Evolutionary conservation across 139 green algal genomes (phyloP).

Genomic region (Chlamydomonas urium): DNA sequence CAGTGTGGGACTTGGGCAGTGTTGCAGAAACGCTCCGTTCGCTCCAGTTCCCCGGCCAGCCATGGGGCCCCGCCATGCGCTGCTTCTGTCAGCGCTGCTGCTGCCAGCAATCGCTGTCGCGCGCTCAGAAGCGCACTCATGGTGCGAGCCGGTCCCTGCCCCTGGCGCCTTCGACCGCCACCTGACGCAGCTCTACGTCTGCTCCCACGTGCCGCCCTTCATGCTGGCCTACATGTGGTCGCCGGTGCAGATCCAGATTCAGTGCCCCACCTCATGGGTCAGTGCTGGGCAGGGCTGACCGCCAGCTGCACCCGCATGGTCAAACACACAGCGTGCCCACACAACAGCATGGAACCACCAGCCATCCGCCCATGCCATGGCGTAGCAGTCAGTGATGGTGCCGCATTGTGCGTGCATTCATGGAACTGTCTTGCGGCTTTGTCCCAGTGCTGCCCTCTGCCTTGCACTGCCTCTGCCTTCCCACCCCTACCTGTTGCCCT

Average conservation of each 20-base stretch:
- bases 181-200: conserved; percentile 2
- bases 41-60: too few species aligned
- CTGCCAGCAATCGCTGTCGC: too few species aligned
- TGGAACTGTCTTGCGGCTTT: not conserved
- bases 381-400: too few species aligned
- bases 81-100: too few species aligned
- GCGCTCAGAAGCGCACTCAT: too few species aligned
- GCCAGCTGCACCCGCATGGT: not conserved
- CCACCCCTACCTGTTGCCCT: not conserved
- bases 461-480: not conserved
- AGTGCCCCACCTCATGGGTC: not conserved
- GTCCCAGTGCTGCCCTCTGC: not conserved
- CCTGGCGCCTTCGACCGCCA: too few species aligned
- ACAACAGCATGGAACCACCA: too few species aligned
- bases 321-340: not conserved
- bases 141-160: too few species aligned
- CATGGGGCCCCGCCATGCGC: too few species aligned
- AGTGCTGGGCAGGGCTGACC: not conserved
- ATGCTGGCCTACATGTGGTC: conserved; percentile 12
- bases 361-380: too few species aligned
- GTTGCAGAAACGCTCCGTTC: too few species aligned
- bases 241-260: not conserved
- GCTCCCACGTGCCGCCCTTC: not conserved
- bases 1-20: too few species aligned
- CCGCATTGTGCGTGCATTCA: not conserved